Evolutionary conservation across 2,329 filamentous ascomycete genomes (phyloP), one percentile per base, ranked within the genome.

Genomic region (Macrophomina pseudophaseolina): DNA sequence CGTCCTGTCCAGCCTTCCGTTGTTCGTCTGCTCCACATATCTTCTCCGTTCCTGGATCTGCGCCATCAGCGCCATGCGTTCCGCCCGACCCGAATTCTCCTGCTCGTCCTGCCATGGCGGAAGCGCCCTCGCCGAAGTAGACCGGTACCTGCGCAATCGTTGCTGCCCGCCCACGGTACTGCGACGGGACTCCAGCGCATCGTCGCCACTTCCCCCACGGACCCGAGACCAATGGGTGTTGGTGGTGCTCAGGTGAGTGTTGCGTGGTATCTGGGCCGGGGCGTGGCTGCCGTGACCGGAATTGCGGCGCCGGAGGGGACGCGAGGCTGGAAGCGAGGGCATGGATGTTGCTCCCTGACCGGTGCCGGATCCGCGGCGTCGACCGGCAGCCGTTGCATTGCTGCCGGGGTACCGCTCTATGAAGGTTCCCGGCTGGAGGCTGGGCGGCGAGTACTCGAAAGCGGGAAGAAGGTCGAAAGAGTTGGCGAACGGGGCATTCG

Each of bases 1-100:
- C 48, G 76, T 79, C 67, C 78, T 75, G 68, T 78, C 74, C 72
- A 78, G 70, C 67, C n/a, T 71, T 71, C 48, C 65, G 23, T 62
- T 33, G 16, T 53, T 42, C 16, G 66, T 67, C 64, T 71, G 69
- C 33, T 63, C 44, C 40, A 67, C 74, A 1, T 70, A 66, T 30
- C 68, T 52, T n/a, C 66, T 53, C 23, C 60, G 48, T 23, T 44
- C 46, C 35, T 66, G 53, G 16, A 56, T 76, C 53, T 69, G 69
- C 35, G 72, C 70, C 74, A 78, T 75, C 59, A 72, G 35, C 32
- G 54, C 68, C 51, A 64, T 70, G 23, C 56, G 65, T 68, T 73
- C 75, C 32, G 66, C 72, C 8, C 72, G 72, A 0, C 72, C 74
- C 6, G 72, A 72, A 44, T 78, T 78, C 64, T 79, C 77, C 56